These are phyloP conservation scores for Lotmaria passim DNA, from an alignment of 208 protist species.

Conservation along the genomic window DNA sequence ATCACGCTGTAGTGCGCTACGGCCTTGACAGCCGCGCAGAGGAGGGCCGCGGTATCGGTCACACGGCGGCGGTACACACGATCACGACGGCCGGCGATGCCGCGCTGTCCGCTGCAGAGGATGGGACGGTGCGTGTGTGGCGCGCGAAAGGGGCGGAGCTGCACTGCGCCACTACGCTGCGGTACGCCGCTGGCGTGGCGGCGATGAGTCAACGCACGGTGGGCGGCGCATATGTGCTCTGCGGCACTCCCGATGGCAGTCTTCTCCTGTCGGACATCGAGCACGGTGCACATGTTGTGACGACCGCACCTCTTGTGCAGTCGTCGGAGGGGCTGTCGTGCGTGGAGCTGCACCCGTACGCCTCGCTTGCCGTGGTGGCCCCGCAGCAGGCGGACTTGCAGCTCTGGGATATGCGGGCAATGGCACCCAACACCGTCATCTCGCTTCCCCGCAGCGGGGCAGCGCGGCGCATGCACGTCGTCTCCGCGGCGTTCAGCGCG, in stretches of 20 bases:
- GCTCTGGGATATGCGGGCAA: slow-evolving; percentile 92
- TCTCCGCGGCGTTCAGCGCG: slow-evolving; percentile 88
- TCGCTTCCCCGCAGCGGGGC: slow-evolving; percentile 32
- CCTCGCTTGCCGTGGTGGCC: slow-evolving; percentile 59
- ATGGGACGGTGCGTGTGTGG: slow-evolving; percentile 98
- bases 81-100: slow-evolving; percentile 21
- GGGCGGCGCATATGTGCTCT: slow-evolving; percentile 40
- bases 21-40: slow-evolving; percentile 29
- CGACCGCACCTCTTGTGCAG: slow-evolving; percentile 24
- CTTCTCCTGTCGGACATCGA: slow-evolving; percentile 48
- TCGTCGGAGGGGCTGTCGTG: slow-evolving; percentile 33
- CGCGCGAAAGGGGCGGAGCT: slow-evolving; percentile 41
- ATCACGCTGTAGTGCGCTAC: slow-evolving; percentile 53
- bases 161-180: slow-evolving; percentile 50
- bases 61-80: slow-evolving; percentile 65
- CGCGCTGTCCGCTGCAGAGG: slow-evolving; percentile 94
- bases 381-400: slow-evolving; percentile 56
- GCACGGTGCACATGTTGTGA: slow-evolving; percentile 38
- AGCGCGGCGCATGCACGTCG: slow-evolving; percentile 36
- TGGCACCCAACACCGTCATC: slow-evolving; percentile 81
- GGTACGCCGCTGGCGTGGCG: slow-evolving; percentile 42
- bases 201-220: slow-evolving; percentile 43
- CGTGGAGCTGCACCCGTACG: slow-evolving; percentile 72
- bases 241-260: slow-evolving; percentile 25
- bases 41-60: slow-evolving; percentile 47